Percentiles rank a stretch among this genome's conserved stretches.
Conservation (phyloP, 176 grass and related monocot species). For the Bothriochloa decipiens region DNA sequence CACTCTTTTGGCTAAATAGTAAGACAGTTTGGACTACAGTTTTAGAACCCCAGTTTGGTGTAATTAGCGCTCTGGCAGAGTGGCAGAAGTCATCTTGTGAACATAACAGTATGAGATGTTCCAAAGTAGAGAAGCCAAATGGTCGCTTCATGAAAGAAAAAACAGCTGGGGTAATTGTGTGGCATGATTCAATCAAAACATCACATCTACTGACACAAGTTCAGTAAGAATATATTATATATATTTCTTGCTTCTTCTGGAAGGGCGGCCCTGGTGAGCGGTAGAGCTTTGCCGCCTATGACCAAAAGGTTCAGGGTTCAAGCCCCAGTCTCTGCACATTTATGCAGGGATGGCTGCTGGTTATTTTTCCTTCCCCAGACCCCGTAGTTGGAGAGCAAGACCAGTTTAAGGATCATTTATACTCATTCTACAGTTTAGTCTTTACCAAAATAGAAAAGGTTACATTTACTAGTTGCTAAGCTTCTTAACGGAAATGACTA, state of each 20-base stretch:
- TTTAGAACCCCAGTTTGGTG: constrained; percentile 35
- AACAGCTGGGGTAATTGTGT: constrained; percentile 3
- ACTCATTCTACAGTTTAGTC: constrained; percentile 53
- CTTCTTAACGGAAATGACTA: constrained; percentile 43
- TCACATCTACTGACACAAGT: background rate
- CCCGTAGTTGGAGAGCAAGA: too few species aligned
- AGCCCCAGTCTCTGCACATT: too few species aligned
- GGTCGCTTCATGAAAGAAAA: constrained; percentile 4
- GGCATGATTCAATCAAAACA: background rate
- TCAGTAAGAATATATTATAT: constrained; percentile 7
- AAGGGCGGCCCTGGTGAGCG: too few species aligned
- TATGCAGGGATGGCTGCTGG: too few species aligned
- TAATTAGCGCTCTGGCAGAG: constrained; percentile 18
- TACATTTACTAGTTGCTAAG: constrained; percentile 49
- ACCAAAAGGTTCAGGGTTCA: too few species aligned
- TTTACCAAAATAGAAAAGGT: constrained; percentile 39
- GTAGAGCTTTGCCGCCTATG: too few species aligned
- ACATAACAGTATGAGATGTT: constrained; percentile 37
- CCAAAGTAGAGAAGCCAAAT: constrained; percentile 9
- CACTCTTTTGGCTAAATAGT: background rate
- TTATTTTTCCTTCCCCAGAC: too few species aligned
- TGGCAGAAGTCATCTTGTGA: constrained; percentile 31
- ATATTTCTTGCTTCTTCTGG: constrained; percentile 35
- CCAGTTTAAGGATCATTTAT: constrained; percentile 42
- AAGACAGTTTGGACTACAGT: constrained; percentile 11